phyloP scores from a whole-genome alignment of 2,329 filamentous ascomycete genomes.

The Epichloe sylvatica region DNA sequence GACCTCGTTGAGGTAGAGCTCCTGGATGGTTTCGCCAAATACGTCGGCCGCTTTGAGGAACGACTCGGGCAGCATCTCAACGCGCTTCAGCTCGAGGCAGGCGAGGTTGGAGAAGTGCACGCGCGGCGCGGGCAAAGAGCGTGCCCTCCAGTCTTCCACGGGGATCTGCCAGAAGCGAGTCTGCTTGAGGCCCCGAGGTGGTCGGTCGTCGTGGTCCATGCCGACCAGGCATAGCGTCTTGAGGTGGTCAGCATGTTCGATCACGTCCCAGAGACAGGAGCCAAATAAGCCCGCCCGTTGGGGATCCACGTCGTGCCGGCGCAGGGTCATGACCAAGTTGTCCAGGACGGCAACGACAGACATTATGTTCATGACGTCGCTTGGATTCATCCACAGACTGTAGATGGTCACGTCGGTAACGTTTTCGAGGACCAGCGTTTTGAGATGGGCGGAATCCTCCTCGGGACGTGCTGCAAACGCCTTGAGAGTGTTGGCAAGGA shows the following conservation, averaged over 20 bases:
- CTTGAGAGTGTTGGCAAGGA: conserved; percentile 39
- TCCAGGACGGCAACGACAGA: conserved; percentile 26
- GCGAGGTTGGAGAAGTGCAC: conserved; percentile 24
- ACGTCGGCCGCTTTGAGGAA: conserved; percentile 21
- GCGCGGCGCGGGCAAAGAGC: conserved; percentile 24
- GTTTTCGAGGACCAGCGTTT: conserved; percentile 36
- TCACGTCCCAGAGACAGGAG: conserved; percentile 34
- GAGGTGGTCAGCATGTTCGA: conserved; percentile 30
- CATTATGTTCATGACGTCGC: conserved; percentile 36
- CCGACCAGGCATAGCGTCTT: conserved; percentile 34
- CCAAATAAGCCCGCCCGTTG: conserved; percentile 25
- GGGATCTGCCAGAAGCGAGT: conserved; percentile 23
- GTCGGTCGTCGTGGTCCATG: conserved; percentile 27
- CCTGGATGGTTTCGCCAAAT: conserved; percentile 25
- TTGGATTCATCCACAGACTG: conserved; percentile 36
- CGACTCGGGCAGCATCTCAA: conserved; percentile 24
- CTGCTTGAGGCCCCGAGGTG: conserved; percentile 23
- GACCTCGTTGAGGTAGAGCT: conserved; percentile 32
- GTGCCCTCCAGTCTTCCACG: conserved; percentile 26
- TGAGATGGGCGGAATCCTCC: conserved; percentile 28
- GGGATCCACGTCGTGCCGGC: conserved; percentile 27
- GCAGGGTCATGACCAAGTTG: conserved; percentile 32
- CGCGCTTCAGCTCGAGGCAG: conserved; percentile 29
- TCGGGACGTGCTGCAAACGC: conserved; percentile 31
- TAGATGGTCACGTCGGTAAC: conserved; percentile 34